Evolutionary conservation across 2,329 filamentous ascomycete genomes (phyloP).

Genomic region (Verticillium albo-atrum): DNA sequence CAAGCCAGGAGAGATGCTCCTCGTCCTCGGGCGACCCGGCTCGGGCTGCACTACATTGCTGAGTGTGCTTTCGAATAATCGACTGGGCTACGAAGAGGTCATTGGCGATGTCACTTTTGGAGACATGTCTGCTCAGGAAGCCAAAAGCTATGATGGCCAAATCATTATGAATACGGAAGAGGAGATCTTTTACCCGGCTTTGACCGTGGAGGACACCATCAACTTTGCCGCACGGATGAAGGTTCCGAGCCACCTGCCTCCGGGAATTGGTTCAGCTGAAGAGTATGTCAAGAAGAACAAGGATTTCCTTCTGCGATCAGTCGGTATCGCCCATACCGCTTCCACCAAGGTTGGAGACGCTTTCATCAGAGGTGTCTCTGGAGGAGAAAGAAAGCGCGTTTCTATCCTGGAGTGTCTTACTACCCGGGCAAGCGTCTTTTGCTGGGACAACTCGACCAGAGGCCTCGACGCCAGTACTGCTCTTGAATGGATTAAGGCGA

Average conservation of each 20-base stretch:
- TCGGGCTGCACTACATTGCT: conserved; percentile 54
- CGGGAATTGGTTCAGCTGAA: conserved; percentile 33
- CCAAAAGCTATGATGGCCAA: conserved; percentile 52
- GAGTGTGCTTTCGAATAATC: conserved; percentile 65
- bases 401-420: conserved; percentile 63
- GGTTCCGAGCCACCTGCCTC: conserved; percentile 42
- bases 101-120: conserved; percentile 63
- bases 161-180: conserved; percentile 66
- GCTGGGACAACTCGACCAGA: conserved; percentile 64
- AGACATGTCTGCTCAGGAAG: conserved; percentile 34
- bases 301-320: conserved; percentile 52
- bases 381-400: conserved; percentile 65
- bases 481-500: conserved; percentile 52
- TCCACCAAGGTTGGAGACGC: conserved; percentile 66
- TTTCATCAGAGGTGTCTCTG: conserved; percentile 63
- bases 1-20: conserved; percentile 50
- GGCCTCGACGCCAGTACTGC: conserved; percentile 64
- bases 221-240: conserved; percentile 62
- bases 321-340: conserved; percentile 54
- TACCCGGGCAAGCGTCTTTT: conserved; percentile 53
- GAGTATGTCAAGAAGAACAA: conserved; percentile 40
- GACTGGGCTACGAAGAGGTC: conserved; percentile 58
- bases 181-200: conserved; percentile 64
- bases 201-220: conserved; percentile 64
- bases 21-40: conserved; percentile 53